Evolutionary conservation across 208 protist genomes (phyloP), one percentile per base, ranked within the genome.

Genomic region (Wallacemonas sp.): DNA sequence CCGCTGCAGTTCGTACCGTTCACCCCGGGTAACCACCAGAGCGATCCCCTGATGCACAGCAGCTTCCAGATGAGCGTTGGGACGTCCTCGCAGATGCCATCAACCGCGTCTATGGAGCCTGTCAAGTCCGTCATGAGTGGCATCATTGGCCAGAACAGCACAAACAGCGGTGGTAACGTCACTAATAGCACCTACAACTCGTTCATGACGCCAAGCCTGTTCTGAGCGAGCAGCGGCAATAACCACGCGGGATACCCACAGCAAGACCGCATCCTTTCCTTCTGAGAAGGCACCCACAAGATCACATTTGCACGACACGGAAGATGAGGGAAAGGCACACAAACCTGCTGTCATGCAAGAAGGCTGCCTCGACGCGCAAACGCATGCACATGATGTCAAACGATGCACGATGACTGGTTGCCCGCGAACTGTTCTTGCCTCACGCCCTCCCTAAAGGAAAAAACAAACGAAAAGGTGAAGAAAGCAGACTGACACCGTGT

Each of bases 1-100:
- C 76, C 76, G 39, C 64, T 78, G 0, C 33, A 44, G 38, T 78
- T 81, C 62, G 36, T 61, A 15, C 61, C 76, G 1, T 77, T 78
- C 55, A 38, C 41, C 15, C 54, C 70, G 1, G 55, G 61, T 9
- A 72, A 45, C 41, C 37, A 46, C 34, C 61, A 69, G 37, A 42
- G 29, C 37, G 64, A 81, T 32, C 55, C 63, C 12, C 52, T 73
- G 10, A 62, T 80, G 58, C 55, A 71, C 39, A 67, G 45, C 66
- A 76, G 61, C 63, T 60, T 68, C 41, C 61, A 63, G 33, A 37
- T 73, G 26, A 62, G 52, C 42, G 54, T 53, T 6, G 45, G 48
- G 19, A 33, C 48, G 30, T 67, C 36, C 22, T 70, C 67, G 19
- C 45, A 39, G 19, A 37, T 76, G 9, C 66, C 44, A 26, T 63